Base-by-base conservation (phyloP, 306 rosid genomes). In the Oxytropis ochrocephala region DNA sequence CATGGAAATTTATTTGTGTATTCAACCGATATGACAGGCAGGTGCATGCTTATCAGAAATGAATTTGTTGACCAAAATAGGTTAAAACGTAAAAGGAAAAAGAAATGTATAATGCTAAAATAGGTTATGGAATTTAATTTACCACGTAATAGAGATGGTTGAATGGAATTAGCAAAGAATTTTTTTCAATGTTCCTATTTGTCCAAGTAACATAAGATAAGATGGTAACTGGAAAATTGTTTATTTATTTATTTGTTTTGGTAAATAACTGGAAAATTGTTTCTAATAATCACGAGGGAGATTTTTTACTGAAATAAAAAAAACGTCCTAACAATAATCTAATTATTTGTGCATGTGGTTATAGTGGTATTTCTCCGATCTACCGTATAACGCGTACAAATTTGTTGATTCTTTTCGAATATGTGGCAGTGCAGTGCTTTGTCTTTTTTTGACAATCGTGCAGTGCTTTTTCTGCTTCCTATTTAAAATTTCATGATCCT, bases 31-130 rank as follows among this genome's bases (percentile, higher is more conserved):
- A 50, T 24, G 60, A 44, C 17, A 54, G 56, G 43, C 17, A 64
- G 56, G 43, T 56, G 41, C 62, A 63, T 77, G 52, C 14, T 77
- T 9, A 27, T n/a, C 36, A 43, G 2, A 39, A 21, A 35, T 60
- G 17, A 16, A 27, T 70, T 1, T 65, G 78, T 78, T 56, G 77
- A 78, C 73, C 3, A 0, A 54, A 54, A 29, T 11, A 53, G n/a
- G 16, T 24, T 10, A 16, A 49, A 53, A 33, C 18, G 69, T 59
- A 46, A 19, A 38, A 27, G 8, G 1, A 8, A 46, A 46, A 16
- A 46, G 0, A 5, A 44, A 2, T 21, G 17, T 2, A 48, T 2
- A 48, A 48, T 48, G 54, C 27, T 48, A 48, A 4, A 16, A 17
- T 14, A 48, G 7, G 11, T 12, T 5, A 35, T 0, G 43, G 43